A percentile compares a stretch with the other conserved stretches of the same genome.
Evolutionary conservation across 2,329 filamentous ascomycete genomes (phyloP).

Genomic region (Sclerotinia borealis): DNA sequence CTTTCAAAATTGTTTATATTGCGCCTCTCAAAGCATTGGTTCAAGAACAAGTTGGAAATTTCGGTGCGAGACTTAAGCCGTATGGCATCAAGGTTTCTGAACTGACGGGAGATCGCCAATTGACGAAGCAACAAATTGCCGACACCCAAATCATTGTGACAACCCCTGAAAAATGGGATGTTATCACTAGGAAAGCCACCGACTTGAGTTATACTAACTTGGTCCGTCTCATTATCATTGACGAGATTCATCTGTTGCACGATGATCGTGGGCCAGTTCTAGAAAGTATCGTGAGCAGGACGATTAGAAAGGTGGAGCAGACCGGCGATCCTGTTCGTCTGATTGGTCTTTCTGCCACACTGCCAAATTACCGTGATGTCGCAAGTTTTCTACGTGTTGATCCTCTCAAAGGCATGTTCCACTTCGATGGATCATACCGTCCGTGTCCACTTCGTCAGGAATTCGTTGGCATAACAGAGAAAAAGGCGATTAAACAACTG

Average conservation of each 20-base stretch:
- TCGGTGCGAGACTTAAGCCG: constrained; percentile 81
- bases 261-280: constrained; percentile 95
- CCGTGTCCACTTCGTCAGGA: constrained; percentile 94
- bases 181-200: constrained; percentile 95
- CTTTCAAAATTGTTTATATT: constrained; percentile 98
- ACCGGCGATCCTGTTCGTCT: constrained; percentile 90
- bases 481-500: constrained; percentile 96
- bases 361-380: constrained; percentile 95
- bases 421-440: constrained; percentile 90
- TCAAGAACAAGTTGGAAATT: constrained; percentile 96
- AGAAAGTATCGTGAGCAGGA: constrained; percentile 93
- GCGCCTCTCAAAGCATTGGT: constrained; percentile 93
- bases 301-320: constrained; percentile 87
- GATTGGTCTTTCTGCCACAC: constrained; percentile 85
- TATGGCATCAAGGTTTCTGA: constrained; percentile 94
- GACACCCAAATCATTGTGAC: constrained; percentile 98
- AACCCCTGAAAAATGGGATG: constrained; percentile 98
- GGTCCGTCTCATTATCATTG: constrained; percentile 93
- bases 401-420: constrained; percentile 77
- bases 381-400: constrained; percentile 93
- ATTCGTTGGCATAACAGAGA: constrained; percentile 94
- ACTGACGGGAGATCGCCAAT: constrained; percentile 91
- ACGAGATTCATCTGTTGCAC: constrained; percentile 95
- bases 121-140: constrained; percentile 96
- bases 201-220: constrained; percentile 96